Base-by-base conservation (phyloP, 768 basidiomycete species). In the Pluteus cervinus region DNA sequence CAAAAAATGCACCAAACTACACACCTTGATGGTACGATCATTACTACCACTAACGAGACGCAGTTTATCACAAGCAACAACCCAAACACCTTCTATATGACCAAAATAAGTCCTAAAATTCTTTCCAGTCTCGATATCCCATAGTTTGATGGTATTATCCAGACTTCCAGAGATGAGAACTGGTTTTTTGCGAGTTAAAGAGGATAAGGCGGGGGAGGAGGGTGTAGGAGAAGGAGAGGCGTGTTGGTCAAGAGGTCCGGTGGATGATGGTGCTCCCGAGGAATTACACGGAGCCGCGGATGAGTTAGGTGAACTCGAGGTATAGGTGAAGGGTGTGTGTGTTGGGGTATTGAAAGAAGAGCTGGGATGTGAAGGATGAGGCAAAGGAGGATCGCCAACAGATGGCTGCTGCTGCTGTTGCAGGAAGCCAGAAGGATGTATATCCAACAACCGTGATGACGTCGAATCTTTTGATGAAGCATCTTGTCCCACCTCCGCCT, bases 21-120 rank as follows among this genome's bases (percentile, higher is more conserved):
- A 44, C 34, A 90, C 92, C 79, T 96, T 96, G 68, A 96, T 86
- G n/a, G 91, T 96, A 20, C 90, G 76, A 61, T 96, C 91, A 54
- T 98, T 94, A 52, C 90, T 93, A 5, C 81, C 93, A 37, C 87
- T 92, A 17, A 92, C 91, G 33, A 99, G 66, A 37, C 94, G 71
- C 51, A 98, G 69, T 54, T 90, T 86, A 58, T 99, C 92, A 47
- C 84, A 81, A 16, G 90, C 91, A 21, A 98, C 86, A 3, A 81
- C 82, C 96, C 96, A 99, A 12, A 99, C 91, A 37, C 96, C 96
- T 55, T 99, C 96, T 50, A 98, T 92, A 57, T 97, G 93, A 1
- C 93, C 96, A 57, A 99, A 99, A 44, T 93, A 73, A 28, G 96
- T 97, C 51, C 76, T 69, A 33, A 75, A 64, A 16, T 80, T 71